Evolutionary conservation across 2,329 filamentous ascomycete species (phyloP).

Genomic region (Didymella sp.): DNA sequence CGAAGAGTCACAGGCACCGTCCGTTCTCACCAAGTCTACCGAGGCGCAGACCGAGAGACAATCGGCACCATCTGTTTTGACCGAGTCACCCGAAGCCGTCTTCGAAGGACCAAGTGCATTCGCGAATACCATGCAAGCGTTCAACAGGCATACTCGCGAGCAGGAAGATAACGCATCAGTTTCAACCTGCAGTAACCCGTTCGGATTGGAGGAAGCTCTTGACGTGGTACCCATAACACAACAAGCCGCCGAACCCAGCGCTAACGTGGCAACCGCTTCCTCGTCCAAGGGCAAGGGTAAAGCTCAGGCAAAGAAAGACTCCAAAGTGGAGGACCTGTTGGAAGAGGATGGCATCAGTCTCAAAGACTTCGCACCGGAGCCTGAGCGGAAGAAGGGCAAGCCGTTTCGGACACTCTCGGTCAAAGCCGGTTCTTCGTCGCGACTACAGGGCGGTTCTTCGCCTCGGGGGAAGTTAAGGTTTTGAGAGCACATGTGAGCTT

Average conservation of each 20-base stretch:
- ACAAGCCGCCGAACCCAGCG: background rate
- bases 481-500: too few species aligned
- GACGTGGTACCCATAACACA: background rate
- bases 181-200: background rate
- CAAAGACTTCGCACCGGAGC: conserved; percentile 1
- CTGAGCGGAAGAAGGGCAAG: background rate
- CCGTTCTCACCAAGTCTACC: background rate
- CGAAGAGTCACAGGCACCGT: background rate
- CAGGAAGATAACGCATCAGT: background rate
- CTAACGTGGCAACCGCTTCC: background rate
- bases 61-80: background rate
- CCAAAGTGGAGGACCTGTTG: background rate
- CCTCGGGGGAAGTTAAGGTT: too few species aligned
- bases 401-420: background rate
- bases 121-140: background rate
- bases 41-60: background rate
- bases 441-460: background rate
- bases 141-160: background rate
- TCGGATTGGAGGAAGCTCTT: background rate
- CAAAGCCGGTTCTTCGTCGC: background rate
- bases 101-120: background rate
- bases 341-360: background rate
- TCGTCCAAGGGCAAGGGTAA: background rate
- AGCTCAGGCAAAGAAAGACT: conserved; percentile 5
- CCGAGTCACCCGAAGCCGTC: background rate